Evolutionary conservation across 768 basidiomycete species (phyloP).

Genomic region (Kwoniella sp.): DNA sequence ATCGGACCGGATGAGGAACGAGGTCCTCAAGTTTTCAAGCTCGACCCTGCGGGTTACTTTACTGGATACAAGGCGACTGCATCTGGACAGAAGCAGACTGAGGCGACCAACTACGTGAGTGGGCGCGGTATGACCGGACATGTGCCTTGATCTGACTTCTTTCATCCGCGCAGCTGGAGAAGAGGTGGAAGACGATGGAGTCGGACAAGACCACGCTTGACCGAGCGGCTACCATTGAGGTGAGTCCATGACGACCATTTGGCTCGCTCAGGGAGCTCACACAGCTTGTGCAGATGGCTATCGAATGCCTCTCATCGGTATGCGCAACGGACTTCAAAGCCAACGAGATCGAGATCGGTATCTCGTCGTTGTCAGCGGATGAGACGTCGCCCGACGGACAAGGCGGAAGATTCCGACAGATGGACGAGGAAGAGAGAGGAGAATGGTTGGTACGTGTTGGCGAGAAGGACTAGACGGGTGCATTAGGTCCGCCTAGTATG

Average conservation of each 20-base stretch:
- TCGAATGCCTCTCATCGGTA: constrained; percentile 88
- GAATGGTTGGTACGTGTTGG: constrained; percentile 52
- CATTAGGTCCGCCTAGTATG: no score
- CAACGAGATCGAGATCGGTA: constrained; percentile 91
- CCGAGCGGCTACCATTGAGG: constrained; percentile 83
- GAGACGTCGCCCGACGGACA: constrained; percentile 59
- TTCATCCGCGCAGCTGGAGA: constrained; percentile 63
- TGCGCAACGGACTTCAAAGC: constrained; percentile 95
- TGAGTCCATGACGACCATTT: constrained; percentile 48
- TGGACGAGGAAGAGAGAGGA: constrained; percentile 51
- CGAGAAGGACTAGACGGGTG: constrained; percentile 49
- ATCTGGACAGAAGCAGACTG: constrained; percentile 89
- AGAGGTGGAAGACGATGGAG: constrained; percentile 96
- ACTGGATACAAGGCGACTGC: constrained; percentile 97
- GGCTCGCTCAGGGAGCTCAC: background rate
- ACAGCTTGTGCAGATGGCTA: constrained; percentile 64
- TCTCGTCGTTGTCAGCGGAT: constrained; percentile 71
- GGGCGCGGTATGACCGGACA: no score
- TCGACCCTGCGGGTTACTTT: constrained; percentile 97
- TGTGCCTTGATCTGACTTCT: no score
- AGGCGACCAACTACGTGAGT: constrained; percentile 81
- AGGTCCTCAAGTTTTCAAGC: constrained; percentile 96
- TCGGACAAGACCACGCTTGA: constrained; percentile 68
- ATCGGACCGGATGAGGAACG: constrained; percentile 86
- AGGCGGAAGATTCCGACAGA: constrained; percentile 48